These are phyloP conservation scores for Pestalotiopsis sp. DNA, from an alignment of 2,329 filamentous ascomycete species.

Conservation along the genomic window DNA sequence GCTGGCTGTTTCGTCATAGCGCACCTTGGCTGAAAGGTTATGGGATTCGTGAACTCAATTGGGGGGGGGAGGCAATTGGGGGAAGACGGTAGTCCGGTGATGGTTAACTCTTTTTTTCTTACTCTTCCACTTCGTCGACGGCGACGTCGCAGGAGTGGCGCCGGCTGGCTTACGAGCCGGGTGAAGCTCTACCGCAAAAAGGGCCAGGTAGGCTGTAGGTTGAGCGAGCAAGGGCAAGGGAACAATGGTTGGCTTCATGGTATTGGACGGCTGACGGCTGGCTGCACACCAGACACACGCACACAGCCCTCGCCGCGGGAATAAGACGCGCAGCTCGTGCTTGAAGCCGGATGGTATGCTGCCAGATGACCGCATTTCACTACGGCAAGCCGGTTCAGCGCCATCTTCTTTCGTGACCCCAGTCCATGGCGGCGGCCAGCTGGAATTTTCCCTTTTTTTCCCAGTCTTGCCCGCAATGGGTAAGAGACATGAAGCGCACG, in stretches of 20 bases:
- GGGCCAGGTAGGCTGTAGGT: constrained; percentile 15
- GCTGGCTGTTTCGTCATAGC: constrained; percentile 2
- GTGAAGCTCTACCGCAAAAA: constrained; percentile 5
- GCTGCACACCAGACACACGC: background rate
- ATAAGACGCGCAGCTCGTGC: background rate
- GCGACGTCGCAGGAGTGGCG: constrained; percentile 13
- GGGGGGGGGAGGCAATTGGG: background rate
- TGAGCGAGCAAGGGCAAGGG: background rate
- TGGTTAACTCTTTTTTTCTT: background rate
- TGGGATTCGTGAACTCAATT: background rate
- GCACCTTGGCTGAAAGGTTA: constrained; percentile 5
- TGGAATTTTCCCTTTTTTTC: background rate
- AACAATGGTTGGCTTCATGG: background rate
- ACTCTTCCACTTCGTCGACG: background rate
- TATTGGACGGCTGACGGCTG: constrained; percentile 8
- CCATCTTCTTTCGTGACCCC: background rate
- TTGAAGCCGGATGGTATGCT: constrained; percentile 4
- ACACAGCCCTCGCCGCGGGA: background rate
- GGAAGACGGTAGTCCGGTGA: constrained; percentile 4
- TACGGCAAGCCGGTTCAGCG: background rate
- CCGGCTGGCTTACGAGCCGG: constrained; percentile 11
- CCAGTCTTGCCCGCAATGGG: background rate
- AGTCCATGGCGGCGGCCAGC: background rate
- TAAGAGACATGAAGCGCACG: background rate
- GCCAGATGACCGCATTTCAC: background rate